These are phyloP conservation scores for Fraxinus floribunda DNA, from an alignment of 305 asterid genomes.

Conservation along the genomic window DNA sequence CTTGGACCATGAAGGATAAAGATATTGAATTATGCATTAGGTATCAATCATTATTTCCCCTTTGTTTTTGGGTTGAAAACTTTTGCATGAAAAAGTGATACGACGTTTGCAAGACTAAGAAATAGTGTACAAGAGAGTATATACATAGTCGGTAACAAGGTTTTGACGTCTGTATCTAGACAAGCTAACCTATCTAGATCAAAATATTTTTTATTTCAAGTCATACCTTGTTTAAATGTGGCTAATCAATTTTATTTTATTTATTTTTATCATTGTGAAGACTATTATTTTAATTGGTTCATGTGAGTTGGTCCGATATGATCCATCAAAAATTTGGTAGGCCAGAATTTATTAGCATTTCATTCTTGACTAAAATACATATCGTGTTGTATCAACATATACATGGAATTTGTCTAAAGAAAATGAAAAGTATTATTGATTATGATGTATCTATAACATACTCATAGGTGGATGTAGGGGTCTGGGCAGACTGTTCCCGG, in stretches of 20 bases:
- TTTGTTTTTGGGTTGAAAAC: background rate
- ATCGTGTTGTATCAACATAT: background rate
- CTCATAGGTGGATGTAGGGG: background rate
- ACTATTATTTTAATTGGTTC: background rate
- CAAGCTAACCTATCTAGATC: background rate
- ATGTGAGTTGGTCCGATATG: background rate
- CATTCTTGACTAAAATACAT: background rate
- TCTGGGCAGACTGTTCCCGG: background rate
- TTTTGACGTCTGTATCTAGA: background rate
- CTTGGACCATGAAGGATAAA: background rate
- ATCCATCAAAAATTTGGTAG: background rate
- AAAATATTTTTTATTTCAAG: background rate
- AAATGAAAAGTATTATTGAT: background rate
- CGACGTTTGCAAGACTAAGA: background rate
- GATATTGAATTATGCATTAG: background rate
- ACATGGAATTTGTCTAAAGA: background rate
- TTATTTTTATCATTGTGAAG: background rate
- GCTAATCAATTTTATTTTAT: background rate
- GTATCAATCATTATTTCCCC: background rate
- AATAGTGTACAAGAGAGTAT: background rate
- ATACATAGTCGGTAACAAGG: background rate
- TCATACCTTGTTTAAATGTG: background rate
- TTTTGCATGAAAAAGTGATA: background rate
- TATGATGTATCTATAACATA: background rate
- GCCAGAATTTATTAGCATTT: background rate